phyloP scores from a whole-genome alignment of 2,329 filamentous ascomycete species.

The Simplicillium aogashimaense region DNA sequence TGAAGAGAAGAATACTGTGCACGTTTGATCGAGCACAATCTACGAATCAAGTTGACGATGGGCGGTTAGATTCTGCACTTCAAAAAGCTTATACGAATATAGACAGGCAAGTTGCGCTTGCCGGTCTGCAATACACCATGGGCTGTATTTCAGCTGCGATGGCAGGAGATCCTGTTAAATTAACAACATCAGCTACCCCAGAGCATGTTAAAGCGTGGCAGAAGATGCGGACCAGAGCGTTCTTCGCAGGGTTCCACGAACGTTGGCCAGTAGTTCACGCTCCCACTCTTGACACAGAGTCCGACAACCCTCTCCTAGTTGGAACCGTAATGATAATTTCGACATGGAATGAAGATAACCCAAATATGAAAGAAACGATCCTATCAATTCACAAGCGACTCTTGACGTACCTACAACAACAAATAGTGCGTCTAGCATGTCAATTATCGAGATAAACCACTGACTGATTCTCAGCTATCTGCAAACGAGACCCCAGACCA shows the following conservation, averaged over 20 bases:
- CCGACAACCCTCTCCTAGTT: constrained; percentile 4
- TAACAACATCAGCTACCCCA: constrained; percentile 5
- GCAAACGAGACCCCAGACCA: not conserved
- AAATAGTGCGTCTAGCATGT: too few relatives aligned
- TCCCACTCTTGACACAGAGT: constrained; percentile 21
- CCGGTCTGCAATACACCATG: too few relatives aligned
- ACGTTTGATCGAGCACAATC: constrained; percentile 18
- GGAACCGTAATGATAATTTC: too few relatives aligned
- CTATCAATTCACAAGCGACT: not conserved
- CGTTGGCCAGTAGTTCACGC: constrained; percentile 30
- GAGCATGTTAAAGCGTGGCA: constrained; percentile 12
- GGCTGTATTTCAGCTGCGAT: too few relatives aligned
- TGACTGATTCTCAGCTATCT: not conserved
- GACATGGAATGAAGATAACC: not conserved
- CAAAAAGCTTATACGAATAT: too few relatives aligned
- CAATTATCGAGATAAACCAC: too few relatives aligned
- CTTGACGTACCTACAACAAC: not conserved
- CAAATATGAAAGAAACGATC: not conserved
- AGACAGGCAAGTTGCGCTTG: constrained; percentile 1
- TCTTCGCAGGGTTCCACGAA: constrained; percentile 29
- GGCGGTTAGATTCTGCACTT: too few relatives aligned
- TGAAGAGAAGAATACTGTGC: constrained; percentile 26
- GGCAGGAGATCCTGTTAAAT: too few relatives aligned
- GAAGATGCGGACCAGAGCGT: constrained; percentile 15
- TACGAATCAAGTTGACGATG: not conserved